Evolutionary conservation across 2,329 filamentous ascomycete genomes (phyloP).

Genomic region (Karstenula rhodostoma): DNA sequence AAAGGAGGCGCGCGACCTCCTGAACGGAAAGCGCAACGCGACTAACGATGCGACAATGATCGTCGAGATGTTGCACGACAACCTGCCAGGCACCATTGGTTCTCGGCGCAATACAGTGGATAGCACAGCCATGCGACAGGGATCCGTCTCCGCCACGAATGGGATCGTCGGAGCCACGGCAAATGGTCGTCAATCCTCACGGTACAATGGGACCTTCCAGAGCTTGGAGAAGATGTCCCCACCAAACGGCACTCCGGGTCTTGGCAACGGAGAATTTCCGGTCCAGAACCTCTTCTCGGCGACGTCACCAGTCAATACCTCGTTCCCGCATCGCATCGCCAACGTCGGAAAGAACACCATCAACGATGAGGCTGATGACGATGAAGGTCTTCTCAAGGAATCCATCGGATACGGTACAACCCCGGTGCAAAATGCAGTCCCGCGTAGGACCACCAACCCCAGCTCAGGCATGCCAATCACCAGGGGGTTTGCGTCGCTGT

Average conservation of each 20-base stretch:
- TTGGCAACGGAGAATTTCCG: conserved; percentile 67
- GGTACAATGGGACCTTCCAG: conserved; percentile 70
- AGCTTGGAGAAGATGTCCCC: conserved; percentile 69
- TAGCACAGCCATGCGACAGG: conserved; percentile 52
- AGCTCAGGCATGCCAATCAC: conserved; percentile 75
- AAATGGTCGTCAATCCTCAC: conserved; percentile 61
- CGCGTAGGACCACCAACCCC: conserved; percentile 75
- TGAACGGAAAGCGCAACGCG: conserved; percentile 69
- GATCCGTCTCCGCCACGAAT: conserved; percentile 57
- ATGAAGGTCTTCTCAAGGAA: conserved; percentile 76
- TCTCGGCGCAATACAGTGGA: conserved; percentile 66
- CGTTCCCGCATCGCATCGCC: conserved; percentile 66
- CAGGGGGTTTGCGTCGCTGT: conserved; percentile 71
- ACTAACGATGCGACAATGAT: conserved; percentile 67
- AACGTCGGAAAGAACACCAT: conserved; percentile 74
- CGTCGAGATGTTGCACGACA: conserved; percentile 62
- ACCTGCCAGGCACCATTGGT: conserved; percentile 48
- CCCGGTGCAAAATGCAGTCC: conserved; percentile 56
- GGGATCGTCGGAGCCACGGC: conserved; percentile 51
- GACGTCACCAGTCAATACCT: conserved; percentile 76
- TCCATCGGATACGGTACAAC: conserved; percentile 78
- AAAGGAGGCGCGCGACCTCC: conserved; percentile 65
- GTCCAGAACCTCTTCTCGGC: conserved; percentile 74
- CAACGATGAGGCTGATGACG: conserved; percentile 73
- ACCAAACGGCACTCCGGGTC: conserved; percentile 62